These are phyloP conservation scores for Fusarium abutilonis DNA, from an alignment of 2,329 filamentous ascomycete species.

Conservation along the genomic window DNA sequence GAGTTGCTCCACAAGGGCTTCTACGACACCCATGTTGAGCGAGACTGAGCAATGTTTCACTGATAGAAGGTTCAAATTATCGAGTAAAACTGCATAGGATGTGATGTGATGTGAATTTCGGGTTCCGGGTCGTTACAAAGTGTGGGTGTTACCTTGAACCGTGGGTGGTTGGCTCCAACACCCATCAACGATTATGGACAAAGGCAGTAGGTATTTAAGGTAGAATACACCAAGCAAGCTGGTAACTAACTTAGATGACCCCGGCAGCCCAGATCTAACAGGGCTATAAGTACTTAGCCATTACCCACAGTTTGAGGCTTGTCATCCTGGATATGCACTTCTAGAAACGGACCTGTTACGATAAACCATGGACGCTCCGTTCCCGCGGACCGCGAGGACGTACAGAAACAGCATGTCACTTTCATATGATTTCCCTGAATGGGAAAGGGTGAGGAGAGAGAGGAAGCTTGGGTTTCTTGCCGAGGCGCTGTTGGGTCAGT, in stretches of 20 bases:
- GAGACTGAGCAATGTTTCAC: not conserved
- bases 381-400: not conserved
- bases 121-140: not conserved
- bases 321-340: not conserved
- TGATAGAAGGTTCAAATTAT: not conserved
- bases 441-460: not conserved
- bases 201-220: not conserved
- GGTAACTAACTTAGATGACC: too few species aligned
- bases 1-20: conserved; percentile 56
- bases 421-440: conserved; percentile 21
- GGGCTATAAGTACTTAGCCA: conserved; percentile 7
- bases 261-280: not conserved
- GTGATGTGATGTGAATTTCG: not conserved
- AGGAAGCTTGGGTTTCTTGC: not conserved
- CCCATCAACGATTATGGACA: conserved; percentile 1
- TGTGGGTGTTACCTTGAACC: conserved; percentile 4
- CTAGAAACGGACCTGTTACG: conserved; percentile 20
- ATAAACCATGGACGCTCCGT: conserved; percentile 22
- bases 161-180: not conserved
- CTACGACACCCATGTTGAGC: conserved; percentile 60
- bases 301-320: not conserved
- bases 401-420: conserved; percentile 23
- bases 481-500: conserved; percentile 24
- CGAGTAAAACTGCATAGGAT: not conserved
- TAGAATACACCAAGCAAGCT: not conserved